A percentile compares a stretch with the other conserved stretches of the same genome.
Conservation (phyloP, 139 green algal species). For the Tetradesmus lagerheimii region DNA sequence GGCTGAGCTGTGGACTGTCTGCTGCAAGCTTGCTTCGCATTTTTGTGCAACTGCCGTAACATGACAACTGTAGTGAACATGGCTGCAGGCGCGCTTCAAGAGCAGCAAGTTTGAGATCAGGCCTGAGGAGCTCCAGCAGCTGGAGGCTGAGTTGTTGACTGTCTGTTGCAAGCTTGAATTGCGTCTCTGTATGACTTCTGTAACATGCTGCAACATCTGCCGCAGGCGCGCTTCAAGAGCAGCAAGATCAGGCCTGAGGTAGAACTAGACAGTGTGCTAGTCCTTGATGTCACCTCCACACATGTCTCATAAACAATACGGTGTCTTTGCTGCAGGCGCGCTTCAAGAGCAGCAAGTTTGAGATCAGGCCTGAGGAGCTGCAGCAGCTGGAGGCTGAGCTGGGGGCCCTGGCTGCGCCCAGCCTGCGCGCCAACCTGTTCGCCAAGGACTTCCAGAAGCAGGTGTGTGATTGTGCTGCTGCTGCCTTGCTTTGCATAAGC, state of each 20-base stretch:
- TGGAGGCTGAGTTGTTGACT: constrained; percentile 65
- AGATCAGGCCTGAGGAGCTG: constrained; percentile 79
- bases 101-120: constrained; percentile 79
- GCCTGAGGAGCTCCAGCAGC: constrained; percentile 71
- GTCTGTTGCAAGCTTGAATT: not conserved
- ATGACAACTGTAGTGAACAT: too few relatives aligned
- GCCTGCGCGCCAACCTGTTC: constrained; percentile 61
- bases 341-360: constrained; percentile 78
- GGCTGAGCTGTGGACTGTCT: too few relatives aligned
- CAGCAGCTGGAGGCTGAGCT: constrained; percentile 76
- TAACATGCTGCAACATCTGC: too few relatives aligned
- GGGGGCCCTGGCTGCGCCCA: constrained; percentile 56
- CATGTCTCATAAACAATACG: too few relatives aligned
- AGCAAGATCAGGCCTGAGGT: constrained; percentile 77
- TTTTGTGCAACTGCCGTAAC: too few relatives aligned
- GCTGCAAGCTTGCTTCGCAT: too few relatives aligned
- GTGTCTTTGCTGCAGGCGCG: constrained; percentile 65
- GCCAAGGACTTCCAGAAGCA: constrained; percentile 91
- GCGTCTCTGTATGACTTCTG: not conserved
- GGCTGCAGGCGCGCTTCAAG: constrained; percentile 63
- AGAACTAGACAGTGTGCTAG: too few relatives aligned
- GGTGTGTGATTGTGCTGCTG: constrained; percentile 42
- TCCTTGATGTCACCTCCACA: too few relatives aligned
- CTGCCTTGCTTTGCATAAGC: not conserved
- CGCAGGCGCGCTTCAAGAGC: constrained; percentile 66